Conservation (phyloP, 495 filamentous ascomycete species). For the Thermothielavioides terrestris region DNA sequence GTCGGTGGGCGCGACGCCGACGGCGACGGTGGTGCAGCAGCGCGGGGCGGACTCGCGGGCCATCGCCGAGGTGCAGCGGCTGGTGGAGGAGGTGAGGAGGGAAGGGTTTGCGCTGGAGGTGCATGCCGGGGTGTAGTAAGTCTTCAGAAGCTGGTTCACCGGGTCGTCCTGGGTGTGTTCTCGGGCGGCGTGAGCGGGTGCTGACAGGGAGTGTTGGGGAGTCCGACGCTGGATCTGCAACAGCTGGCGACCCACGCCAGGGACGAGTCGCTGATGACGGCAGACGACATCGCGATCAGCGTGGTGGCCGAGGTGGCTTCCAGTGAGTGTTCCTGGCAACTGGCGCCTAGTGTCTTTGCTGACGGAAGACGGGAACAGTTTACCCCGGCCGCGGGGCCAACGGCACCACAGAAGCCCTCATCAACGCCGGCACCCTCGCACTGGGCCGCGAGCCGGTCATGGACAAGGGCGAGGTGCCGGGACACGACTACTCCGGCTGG, state of each 20-base stretch:
- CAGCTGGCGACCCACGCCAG: constrained; percentile 66
- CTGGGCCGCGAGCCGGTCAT: constrained; percentile 56
- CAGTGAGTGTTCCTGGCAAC: constrained; percentile 4
- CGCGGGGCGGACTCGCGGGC: not conserved
- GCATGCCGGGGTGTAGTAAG: constrained; percentile 31
- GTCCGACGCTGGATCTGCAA: constrained; percentile 68
- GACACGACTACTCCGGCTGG: constrained; percentile 56
- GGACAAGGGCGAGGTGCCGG: constrained; percentile 24
- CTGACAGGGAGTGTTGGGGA: too few relatives aligned
- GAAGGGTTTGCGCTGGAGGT: constrained; percentile 22
- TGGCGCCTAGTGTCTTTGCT: too few relatives aligned
- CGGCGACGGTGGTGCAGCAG: constrained; percentile 50
- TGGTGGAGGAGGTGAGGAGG: constrained; percentile 9
- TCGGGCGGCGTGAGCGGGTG: too few relatives aligned
- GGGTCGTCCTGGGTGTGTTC: too few relatives aligned
- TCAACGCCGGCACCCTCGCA: constrained; percentile 62
- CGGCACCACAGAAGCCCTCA: constrained; percentile 53
- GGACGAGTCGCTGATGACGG: constrained; percentile 28
- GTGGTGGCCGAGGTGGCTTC: constrained; percentile 60
- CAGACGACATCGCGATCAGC: constrained; percentile 55
- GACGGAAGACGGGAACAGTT: constrained; percentile 19
- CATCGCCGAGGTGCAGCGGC: constrained; percentile 2
- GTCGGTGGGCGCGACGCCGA: constrained; percentile 76
- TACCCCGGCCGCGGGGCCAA: constrained; percentile 51
- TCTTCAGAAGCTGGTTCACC: not conserved